Percentiles rank a stretch among this genome's conserved stretches.
phyloP scores from a whole-genome alignment of 2,329 filamentous ascomycete genomes.

The Xylariomycetidae sp. region DNA sequence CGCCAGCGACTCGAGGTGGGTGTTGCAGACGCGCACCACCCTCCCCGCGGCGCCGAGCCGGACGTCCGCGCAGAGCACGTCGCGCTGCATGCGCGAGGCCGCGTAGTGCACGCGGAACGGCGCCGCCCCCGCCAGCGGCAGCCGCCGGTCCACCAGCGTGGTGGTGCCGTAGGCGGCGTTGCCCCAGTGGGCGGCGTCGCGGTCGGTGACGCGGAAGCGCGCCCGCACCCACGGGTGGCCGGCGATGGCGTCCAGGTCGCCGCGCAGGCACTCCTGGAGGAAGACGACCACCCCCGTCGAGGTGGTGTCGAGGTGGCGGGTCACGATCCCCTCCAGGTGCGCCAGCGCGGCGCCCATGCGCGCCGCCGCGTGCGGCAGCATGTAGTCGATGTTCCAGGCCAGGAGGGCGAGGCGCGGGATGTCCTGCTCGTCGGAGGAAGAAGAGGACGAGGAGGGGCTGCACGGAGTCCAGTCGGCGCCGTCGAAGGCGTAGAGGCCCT shows the following conservation, averaged over 20 bases:
- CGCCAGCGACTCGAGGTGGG: constrained; percentile 25
- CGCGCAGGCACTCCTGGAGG: constrained; percentile 43
- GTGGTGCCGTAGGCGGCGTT: constrained; percentile 42
- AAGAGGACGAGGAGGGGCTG: too few species aligned
- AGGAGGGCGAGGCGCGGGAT: constrained; percentile 19
- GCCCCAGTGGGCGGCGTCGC: constrained; percentile 34
- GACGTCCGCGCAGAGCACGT: constrained; percentile 47
- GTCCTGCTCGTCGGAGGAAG: too few species aligned
- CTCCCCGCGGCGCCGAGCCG: constrained; percentile 13
- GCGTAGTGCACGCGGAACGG: constrained; percentile 46
- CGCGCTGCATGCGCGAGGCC: constrained; percentile 39
- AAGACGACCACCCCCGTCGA: constrained; percentile 34
- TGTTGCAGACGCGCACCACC: constrained; percentile 20
- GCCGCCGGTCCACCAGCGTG: constrained; percentile 40
- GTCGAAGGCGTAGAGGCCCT: constrained; percentile 20
- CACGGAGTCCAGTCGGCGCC: too few species aligned
- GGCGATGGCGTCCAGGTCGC: constrained; percentile 38
- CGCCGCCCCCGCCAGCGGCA: constrained; percentile 32
- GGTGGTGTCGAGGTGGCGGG: constrained; percentile 1
- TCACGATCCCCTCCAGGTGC: constrained; percentile 15
- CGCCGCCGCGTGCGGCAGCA: constrained; percentile 18
- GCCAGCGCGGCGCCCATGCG: constrained; percentile 22
- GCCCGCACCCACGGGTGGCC: constrained; percentile 37
- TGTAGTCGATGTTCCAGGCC: constrained; percentile 30
- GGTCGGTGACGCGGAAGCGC: constrained; percentile 41